Evolutionary conservation across 169 alveolate species (phyloP).

Genomic region (Cardiosporidium cionae): DNA sequence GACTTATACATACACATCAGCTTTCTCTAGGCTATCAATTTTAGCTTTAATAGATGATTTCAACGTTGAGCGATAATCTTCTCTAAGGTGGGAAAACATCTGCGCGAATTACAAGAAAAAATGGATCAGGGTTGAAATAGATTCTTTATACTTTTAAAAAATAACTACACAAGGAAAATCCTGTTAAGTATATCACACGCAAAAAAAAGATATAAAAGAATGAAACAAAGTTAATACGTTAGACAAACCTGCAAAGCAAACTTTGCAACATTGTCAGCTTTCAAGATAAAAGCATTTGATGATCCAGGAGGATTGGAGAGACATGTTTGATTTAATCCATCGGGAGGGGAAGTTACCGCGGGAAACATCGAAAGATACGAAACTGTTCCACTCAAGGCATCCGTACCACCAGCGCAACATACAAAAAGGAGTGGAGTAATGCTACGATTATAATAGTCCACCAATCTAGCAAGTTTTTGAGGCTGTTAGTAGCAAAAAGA

Average conservation of each 20-base stretch:
- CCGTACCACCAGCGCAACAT: constrained; percentile 24
- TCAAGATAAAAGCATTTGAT: background rate
- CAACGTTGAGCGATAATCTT: no score
- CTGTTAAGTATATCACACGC: no score
- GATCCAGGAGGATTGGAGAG: constrained; percentile 14
- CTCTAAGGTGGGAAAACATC: no score
- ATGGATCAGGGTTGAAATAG: no score
- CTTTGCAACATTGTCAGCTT: constrained; percentile 1
- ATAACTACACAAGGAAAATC: no score
- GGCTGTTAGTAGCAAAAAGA: background rate
- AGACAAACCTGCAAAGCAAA: constrained; percentile 3
- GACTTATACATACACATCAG: no score
- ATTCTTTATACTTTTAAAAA: no score
- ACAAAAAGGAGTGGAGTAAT: background rate
- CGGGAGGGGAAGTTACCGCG: constrained; percentile 25
- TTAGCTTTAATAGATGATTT: no score
- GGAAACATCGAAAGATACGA: constrained; percentile 4
- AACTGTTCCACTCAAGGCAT: constrained; percentile 18
- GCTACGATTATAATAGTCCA: constrained; percentile 2
- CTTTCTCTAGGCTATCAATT: no score
- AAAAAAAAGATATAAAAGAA: no score
- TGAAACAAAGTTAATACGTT: no score
- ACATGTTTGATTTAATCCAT: constrained; percentile 12
- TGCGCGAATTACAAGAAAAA: no score
- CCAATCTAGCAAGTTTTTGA: background rate